A percentile compares a stretch with the other conserved stretches of the same genome.
phyloP scores from a whole-genome alignment of 768 basidiomycete species.

The Mycena crocata region DNA sequence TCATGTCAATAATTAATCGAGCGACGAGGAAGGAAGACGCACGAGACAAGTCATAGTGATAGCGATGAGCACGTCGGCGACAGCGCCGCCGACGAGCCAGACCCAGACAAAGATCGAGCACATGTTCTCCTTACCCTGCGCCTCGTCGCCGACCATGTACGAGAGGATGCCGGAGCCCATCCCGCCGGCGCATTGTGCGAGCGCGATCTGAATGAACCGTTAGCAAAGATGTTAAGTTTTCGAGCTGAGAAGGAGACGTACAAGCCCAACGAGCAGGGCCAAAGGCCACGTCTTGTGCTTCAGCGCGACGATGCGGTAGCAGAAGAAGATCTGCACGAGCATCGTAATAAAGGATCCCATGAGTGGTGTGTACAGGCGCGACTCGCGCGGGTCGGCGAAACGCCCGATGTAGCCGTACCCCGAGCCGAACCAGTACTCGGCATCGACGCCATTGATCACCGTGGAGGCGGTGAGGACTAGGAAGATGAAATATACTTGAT shows the following conservation, averaged over 20 bases:
- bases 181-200: slow-evolving; percentile 22
- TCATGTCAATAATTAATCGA: background rate
- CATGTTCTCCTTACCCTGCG: background rate
- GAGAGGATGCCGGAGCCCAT: slow-evolving; percentile 20
- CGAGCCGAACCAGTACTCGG: slow-evolving; percentile 21
- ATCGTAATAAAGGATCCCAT: slow-evolving; percentile 22
- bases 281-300: slow-evolving; percentile 7
- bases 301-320: slow-evolving; percentile 5
- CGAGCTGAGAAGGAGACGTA: background rate
- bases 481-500: slow-evolving; percentile 27
- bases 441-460: slow-evolving; percentile 13
- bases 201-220: background rate
- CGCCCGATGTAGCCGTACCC: slow-evolving; percentile 24
- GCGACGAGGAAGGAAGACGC: background rate
- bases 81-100: slow-evolving; percentile 16
- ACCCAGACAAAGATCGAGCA: slow-evolving; percentile 6
- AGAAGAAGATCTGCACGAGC: slow-evolving; percentile 22
- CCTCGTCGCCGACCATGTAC: background rate
- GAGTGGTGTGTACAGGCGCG: slow-evolving; percentile 10
- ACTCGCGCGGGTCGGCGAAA: slow-evolving; percentile 17
- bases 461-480: slow-evolving; percentile 12
- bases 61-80: slow-evolving; percentile 14
- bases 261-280: background rate
- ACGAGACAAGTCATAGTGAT: slow-evolving; percentile 15
- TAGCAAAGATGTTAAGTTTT: background rate